These are phyloP conservation scores for Ilyonectria destructans DNA, from an alignment of 2,329 filamentous ascomycete species.

Conservation along the genomic window DNA sequence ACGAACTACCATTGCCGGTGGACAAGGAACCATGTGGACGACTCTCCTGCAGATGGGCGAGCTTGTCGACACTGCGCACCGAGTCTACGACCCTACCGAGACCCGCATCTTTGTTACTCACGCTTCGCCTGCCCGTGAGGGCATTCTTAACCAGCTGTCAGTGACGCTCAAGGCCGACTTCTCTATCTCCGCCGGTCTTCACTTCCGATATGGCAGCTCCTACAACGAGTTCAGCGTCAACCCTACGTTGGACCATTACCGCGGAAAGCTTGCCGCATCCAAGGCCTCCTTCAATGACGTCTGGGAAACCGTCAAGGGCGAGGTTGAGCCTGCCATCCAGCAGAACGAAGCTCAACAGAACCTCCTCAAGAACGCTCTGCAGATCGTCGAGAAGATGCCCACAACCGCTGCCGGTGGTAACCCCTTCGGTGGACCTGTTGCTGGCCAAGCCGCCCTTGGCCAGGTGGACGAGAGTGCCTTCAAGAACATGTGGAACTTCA, in stretches of 20 bases:
- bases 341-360: constrained; percentile 96
- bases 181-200: constrained; percentile 95
- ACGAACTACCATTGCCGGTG: constrained; percentile 96
- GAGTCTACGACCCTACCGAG: constrained; percentile 98
- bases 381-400: constrained; percentile 98
- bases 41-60: constrained; percentile 98
- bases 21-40: constrained; percentile 99
- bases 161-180: constrained; percentile 98
- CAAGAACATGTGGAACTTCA: constrained; percentile 99
- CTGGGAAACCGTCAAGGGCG: constrained; percentile 97
- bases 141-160: constrained; percentile 96
- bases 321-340: constrained; percentile 94
- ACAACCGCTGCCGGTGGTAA: constrained; percentile 95
- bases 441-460: constrained; percentile 81
- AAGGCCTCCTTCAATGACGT: constrained; percentile 99
- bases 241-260: constrained; percentile 97
- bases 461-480: constrained; percentile 99
- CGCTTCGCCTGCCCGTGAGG: constrained; percentile 95
- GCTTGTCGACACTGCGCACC: constrained; percentile 96
- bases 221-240: constrained; percentile 99
- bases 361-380: constrained; percentile 89
- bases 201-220: constrained; percentile 98
- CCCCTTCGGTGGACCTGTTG: constrained; percentile 91
- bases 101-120: constrained; percentile 98
- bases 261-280: constrained; percentile 96